Conservation (phyloP, 805 yeast species). For the Candida nanaspora region DNA sequence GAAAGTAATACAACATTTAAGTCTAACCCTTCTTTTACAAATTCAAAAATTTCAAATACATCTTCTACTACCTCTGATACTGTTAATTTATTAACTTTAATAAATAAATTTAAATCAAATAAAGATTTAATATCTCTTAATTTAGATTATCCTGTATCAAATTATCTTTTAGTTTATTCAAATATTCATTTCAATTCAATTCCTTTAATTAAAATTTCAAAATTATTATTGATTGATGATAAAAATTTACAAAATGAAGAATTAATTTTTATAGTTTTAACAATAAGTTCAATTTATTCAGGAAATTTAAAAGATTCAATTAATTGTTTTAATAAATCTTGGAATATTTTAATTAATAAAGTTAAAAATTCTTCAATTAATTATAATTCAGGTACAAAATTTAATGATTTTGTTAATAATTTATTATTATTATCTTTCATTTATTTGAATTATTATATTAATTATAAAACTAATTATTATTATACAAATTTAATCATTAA, state of each 20-base stretch:
- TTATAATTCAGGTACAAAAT: slow-evolving; percentile 21
- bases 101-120: too few species aligned
- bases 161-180: slow-evolving; percentile 17
- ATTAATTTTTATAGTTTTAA: slow-evolving; percentile 35
- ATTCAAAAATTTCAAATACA: neutral
- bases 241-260: slow-evolving; percentile 27
- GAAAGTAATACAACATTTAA: too few species aligned
- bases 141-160: slow-evolving; percentile 17
- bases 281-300: slow-evolving; percentile 37
- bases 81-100: too few species aligned
- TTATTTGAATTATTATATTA: slow-evolving; percentile 32
- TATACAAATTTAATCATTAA: slow-evolving; percentile 21
- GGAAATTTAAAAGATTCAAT: slow-evolving; percentile 27
- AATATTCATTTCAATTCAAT: slow-evolving; percentile 10
- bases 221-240: slow-evolving; percentile 5
- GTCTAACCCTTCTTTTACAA: slow-evolving; percentile 4
- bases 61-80: too few species aligned
- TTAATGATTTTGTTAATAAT: slow-evolving; percentile 35
- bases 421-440: slow-evolving; percentile 37
- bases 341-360: slow-evolving; percentile 30
- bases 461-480: slow-evolving; percentile 12
- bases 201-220: slow-evolving; percentile 13
- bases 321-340: slow-evolving; percentile 34
- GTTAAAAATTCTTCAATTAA: slow-evolving; percentile 21
- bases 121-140: neutral